These are phyloP conservation scores for Colletotrichum sp. DNA, from an alignment of 2,329 filamentous ascomycete genomes.

Conservation along the genomic window DNA sequence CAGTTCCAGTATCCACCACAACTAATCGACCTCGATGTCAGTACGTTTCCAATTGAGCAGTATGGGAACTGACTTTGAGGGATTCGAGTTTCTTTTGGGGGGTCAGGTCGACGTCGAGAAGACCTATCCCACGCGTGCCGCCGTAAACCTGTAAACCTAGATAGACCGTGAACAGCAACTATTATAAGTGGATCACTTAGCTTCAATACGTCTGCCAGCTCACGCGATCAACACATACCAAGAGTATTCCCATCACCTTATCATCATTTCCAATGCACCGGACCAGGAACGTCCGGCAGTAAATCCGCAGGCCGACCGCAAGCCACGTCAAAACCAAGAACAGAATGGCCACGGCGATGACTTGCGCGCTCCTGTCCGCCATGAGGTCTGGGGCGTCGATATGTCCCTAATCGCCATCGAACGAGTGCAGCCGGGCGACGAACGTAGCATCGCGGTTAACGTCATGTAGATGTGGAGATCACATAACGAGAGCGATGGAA, in stretches of 20 bases:
- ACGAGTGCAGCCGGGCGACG: neutral
- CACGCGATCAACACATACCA: slow-evolving; percentile 24
- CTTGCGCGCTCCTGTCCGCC: slow-evolving; percentile 24
- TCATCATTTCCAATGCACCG: slow-evolving; percentile 36
- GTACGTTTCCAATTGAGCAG: neutral
- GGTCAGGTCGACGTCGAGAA: neutral
- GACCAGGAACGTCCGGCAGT: slow-evolving; percentile 33
- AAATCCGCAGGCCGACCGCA: slow-evolving; percentile 32
- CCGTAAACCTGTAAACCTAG: neutral
- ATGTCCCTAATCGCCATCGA: neutral
- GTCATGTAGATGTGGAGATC: neutral
- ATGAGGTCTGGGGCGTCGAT: neutral
- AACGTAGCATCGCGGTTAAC: neutral
- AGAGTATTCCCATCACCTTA: slow-evolving; percentile 33
- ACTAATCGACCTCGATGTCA: neutral
- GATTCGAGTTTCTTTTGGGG: neutral
- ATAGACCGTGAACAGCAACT: neutral
- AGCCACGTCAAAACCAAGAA: slow-evolving; percentile 39
- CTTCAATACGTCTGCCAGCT: neutral
- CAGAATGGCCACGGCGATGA: slow-evolving; percentile 27
- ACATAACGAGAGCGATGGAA: too few relatives aligned
- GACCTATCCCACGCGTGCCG: neutral
- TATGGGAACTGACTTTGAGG: neutral
- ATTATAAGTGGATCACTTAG: neutral
- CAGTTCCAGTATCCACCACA: slow-evolving; percentile 44